Percentiles rank a stretch among this genome's conserved stretches.
These are phyloP conservation scores for Torulaspora delbrueckii DNA, from an alignment of 805 yeast species.

Conservation along the genomic window DNA sequence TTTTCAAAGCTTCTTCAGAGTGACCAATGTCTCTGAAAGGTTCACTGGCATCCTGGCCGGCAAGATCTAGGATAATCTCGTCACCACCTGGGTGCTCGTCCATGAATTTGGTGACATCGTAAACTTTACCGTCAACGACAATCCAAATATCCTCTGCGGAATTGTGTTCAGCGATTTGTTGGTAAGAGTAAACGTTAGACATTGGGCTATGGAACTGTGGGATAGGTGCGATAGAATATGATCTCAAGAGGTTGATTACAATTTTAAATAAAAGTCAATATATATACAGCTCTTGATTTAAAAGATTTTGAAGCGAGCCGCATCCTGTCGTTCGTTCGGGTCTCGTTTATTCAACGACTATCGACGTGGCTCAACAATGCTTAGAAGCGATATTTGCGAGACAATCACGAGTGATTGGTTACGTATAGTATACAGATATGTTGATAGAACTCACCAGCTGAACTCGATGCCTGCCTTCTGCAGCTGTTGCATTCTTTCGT, in stretches of 20 bases:
- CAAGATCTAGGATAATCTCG: constrained; percentile 72
- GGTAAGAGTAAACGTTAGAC: constrained; percentile 53
- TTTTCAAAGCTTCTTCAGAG: constrained; percentile 89
- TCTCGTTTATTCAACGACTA: constrained; percentile 2
- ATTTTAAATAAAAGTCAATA: background rate
- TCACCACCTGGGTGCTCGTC: constrained; percentile 75
- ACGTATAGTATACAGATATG: constrained; percentile 3
- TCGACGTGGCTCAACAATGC: constrained; percentile 1
- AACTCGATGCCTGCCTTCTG: constrained; percentile 38
- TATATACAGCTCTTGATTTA: background rate
- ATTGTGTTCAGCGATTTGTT: constrained; percentile 69
- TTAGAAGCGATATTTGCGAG: constrained; percentile 5
- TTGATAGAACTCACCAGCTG: constrained; percentile 25
- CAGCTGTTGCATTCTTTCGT: constrained; percentile 33
- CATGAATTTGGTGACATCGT: constrained; percentile 63
- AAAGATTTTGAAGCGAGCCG: constrained; percentile 5
- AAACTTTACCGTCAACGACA: constrained; percentile 75
- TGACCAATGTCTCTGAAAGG: constrained; percentile 93
- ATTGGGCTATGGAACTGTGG: constrained; percentile 19
- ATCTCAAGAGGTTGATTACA: background rate
- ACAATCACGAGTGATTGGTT: constrained; percentile 5
- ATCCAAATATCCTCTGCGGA: constrained; percentile 80
- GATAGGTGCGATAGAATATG: background rate
- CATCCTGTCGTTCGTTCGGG: background rate
- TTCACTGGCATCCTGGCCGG: constrained; percentile 78